Evolutionary conservation across 1,284 basidiomycete species (phyloP).

Genomic region (Cutaneotrichosporon curvatum): DNA sequence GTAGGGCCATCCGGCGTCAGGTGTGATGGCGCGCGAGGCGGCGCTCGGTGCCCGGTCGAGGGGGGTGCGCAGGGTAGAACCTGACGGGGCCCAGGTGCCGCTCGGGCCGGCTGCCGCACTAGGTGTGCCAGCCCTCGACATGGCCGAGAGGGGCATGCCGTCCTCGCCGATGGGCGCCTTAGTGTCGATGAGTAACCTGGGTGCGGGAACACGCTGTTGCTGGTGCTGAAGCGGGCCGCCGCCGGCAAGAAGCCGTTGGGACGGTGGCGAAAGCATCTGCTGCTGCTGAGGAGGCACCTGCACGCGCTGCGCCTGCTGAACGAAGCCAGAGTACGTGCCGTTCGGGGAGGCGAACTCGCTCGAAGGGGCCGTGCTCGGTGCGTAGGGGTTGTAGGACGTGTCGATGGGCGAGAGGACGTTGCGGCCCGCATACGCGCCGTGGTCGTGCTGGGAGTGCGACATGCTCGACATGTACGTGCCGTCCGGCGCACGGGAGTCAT

Average conservation of each 20-base stretch:
- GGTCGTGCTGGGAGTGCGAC: not conserved
- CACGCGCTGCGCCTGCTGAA: too few relatives aligned
- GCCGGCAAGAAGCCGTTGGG: too few relatives aligned
- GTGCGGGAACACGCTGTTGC: conserved; percentile 9
- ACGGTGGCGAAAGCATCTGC: not conserved
- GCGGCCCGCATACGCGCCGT: too few relatives aligned
- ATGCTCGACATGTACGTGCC: not conserved
- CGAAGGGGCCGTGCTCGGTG: not conserved
- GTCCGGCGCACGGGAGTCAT: not conserved
- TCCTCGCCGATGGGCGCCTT: conserved; percentile 8
- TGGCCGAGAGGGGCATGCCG: not conserved
- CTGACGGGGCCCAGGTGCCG: not conserved
- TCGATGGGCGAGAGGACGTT: not conserved
- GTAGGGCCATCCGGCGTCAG: not conserved
- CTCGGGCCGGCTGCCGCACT: not conserved
- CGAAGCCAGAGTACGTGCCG: too few relatives aligned
- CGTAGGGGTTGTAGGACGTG: not conserved
- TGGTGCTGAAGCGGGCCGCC: not conserved
- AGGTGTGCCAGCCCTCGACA: too few relatives aligned
- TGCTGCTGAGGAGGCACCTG: not conserved
- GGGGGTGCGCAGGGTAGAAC: not conserved
- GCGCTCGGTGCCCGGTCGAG: not conserved
- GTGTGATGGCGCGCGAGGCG: not conserved
- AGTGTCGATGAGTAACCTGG: conserved; percentile 15
- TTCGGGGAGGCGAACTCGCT: not conserved